Evolutionary conservation across 495 filamentous ascomycete genomes (phyloP).

Genomic region (Barbatosphaeria neglecta): DNA sequence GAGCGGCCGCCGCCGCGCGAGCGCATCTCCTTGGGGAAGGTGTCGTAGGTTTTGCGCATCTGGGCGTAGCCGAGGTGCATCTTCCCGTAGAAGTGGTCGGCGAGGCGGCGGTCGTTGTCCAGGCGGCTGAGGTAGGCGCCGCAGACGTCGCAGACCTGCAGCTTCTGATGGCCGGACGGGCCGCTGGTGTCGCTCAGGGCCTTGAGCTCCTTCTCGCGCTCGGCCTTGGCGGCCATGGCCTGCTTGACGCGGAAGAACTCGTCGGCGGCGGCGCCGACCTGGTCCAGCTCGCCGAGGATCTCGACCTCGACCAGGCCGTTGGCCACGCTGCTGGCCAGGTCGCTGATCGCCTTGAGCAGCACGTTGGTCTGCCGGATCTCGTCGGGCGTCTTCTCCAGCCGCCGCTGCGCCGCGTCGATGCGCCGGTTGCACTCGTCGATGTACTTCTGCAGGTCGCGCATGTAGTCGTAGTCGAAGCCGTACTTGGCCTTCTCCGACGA

Average conservation of each 20-base stretch:
- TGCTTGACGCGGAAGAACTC: slow-evolving; percentile 77
- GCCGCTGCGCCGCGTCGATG: slow-evolving; percentile 79
- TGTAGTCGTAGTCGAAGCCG: slow-evolving; percentile 93
- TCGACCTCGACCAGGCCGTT: slow-evolving; percentile 74
- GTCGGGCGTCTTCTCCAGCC: slow-evolving; percentile 94
- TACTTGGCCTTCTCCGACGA: slow-evolving; percentile 60
- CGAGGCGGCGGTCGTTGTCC: slow-evolving; percentile 86
- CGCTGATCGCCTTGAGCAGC: slow-evolving; percentile 78
- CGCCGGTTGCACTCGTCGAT: slow-evolving; percentile 93
- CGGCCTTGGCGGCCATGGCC: slow-evolving; percentile 70
- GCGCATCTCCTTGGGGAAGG: slow-evolving; percentile 77
- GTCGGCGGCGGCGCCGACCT: slow-evolving; percentile 67
- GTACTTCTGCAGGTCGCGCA: slow-evolving; percentile 87
- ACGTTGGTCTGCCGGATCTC: slow-evolving; percentile 96
- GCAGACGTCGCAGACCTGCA: slow-evolving; percentile 98
- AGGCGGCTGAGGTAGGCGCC: slow-evolving; percentile 75
- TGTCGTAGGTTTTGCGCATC: slow-evolving; percentile 85
- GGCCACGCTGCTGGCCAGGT: slow-evolving; percentile 68
- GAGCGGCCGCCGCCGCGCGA: slow-evolving; percentile 30
- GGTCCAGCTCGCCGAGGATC: slow-evolving; percentile 70
- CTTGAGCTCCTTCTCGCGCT: slow-evolving; percentile 82
- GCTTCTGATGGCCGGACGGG: slow-evolving; percentile 88
- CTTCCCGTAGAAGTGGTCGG: slow-evolving; percentile 98
- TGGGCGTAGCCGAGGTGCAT: slow-evolving; percentile 98
- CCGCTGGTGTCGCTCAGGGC: slow-evolving; percentile 82